phyloP scores from a whole-genome alignment of 2,329 filamentous ascomycete genomes.

The Knoxdaviesia proteae region DNA sequence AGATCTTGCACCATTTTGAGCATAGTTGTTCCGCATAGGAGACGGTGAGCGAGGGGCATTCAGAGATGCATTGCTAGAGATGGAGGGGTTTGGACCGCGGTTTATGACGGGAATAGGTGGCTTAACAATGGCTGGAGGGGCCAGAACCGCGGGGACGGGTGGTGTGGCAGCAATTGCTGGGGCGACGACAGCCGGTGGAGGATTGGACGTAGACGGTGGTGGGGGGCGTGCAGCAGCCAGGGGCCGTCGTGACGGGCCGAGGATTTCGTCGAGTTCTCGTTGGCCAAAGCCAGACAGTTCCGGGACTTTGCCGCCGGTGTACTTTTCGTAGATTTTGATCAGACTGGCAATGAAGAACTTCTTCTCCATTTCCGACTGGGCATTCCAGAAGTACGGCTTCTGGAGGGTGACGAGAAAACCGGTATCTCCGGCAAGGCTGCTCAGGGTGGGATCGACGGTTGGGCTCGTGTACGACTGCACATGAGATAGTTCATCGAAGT shows the following conservation, averaged over 20 bases:
- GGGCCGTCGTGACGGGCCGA: conserved; percentile 31
- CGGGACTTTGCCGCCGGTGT: conserved; percentile 69
- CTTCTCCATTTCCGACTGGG: conserved; percentile 84
- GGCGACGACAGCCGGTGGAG: too few relatives aligned
- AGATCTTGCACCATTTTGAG: conserved; percentile 11
- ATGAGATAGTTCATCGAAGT: conserved; percentile 67
- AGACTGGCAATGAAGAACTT: conserved; percentile 95
- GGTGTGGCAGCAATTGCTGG: too few relatives aligned
- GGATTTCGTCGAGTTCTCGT: conserved; percentile 55
- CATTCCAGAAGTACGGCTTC: conserved; percentile 96
- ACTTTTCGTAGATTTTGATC: conserved; percentile 92
- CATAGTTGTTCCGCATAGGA: too few relatives aligned
- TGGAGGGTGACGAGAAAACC: conserved; percentile 78
- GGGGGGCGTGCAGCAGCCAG: conserved; percentile 9
- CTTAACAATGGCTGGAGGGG: too few relatives aligned
- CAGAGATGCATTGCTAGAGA: too few relatives aligned
- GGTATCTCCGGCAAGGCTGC: conserved; percentile 61
- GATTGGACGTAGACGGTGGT: conserved; percentile 5
- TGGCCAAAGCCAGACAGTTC: conserved; percentile 66
- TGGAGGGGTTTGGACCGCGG: too few relatives aligned
- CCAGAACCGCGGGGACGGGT: too few relatives aligned
- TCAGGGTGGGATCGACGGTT: conserved; percentile 31
- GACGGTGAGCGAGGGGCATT: too few relatives aligned
- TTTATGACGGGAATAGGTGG: too few relatives aligned
- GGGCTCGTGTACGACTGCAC: conserved; percentile 65